These are phyloP conservation scores for Phaeoacremonium minimum DNA, from an alignment of 2,329 filamentous ascomycete species.

Conservation along the genomic window DNA sequence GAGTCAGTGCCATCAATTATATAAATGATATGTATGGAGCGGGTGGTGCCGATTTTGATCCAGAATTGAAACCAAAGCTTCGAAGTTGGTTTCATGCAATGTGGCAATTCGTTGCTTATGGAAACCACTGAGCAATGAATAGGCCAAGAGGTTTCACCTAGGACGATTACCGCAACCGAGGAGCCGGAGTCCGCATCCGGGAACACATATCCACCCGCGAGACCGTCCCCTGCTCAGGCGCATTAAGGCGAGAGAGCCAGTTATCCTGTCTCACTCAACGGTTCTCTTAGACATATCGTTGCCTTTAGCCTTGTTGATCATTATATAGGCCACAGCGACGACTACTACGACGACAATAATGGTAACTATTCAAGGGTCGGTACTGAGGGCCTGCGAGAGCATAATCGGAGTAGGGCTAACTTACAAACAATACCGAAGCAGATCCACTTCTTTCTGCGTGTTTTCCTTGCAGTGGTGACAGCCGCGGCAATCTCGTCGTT, in stretches of 20 bases:
- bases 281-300: conserved; percentile 21
- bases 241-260: neutral
- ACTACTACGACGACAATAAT: conserved; percentile 50
- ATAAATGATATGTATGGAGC: too few species aligned
- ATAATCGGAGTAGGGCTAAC: conserved; percentile 20
- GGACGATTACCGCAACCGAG: neutral
- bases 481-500: conserved; percentile 81
- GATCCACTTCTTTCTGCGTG: conserved; percentile 94
- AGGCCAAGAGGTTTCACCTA: too few species aligned
- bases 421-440: conserved; percentile 72
- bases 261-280: conserved; percentile 14
- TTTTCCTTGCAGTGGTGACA: conserved; percentile 73
- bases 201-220: neutral
- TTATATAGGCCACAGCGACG: conserved; percentile 44
- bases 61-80: too few species aligned
- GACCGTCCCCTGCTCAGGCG: neutral
- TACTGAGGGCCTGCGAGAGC: neutral
- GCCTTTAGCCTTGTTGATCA: conserved; percentile 27
- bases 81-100: neutral
- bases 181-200: neutral
- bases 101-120: too few species aligned
- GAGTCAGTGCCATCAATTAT: too few species aligned
- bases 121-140: too few species aligned
- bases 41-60: too few species aligned
- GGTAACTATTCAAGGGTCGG: conserved; percentile 34